Percentiles rank a stretch among this genome's conserved stretches.
Evolutionary conservation across 306 rosid genomes (phyloP).

Genomic region (Ceratonia siliqua): DNA sequence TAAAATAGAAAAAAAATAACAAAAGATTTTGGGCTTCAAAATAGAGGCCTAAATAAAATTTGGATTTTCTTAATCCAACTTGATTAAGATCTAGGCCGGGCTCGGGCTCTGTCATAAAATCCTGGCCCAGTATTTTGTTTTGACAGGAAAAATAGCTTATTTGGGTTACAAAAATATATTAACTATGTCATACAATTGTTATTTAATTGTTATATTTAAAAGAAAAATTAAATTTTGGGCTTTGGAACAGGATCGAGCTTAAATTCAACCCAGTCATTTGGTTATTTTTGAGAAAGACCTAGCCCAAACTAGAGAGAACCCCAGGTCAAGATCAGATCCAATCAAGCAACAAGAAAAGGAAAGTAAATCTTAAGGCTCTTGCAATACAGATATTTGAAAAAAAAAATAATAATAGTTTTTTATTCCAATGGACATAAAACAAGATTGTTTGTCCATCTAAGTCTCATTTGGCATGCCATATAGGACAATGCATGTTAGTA

Average conservation of each 20-base stretch:
- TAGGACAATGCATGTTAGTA: neutral
- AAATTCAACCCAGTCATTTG: neutral
- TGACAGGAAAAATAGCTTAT: neutral
- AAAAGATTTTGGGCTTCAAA: too few species aligned
- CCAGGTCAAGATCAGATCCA: neutral
- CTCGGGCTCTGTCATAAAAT: neutral
- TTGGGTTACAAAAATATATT: neutral
- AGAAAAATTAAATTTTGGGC: neutral
- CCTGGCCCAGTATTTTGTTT: neutral
- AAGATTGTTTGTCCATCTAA: neutral
- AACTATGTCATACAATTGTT: neutral
- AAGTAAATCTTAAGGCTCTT: too few species aligned
- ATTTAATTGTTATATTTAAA: too few species aligned
- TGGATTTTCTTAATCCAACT: neutral
- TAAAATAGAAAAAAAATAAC: too few species aligned
- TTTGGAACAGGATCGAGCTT: neutral
- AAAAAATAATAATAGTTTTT: too few species aligned
- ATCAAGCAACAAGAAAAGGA: neutral
- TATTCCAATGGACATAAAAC: neutral
- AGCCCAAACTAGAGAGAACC: neutral
- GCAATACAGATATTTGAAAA: neutral
- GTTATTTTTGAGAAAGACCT: neutral
- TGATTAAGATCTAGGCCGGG: neutral
- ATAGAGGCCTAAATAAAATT: too few species aligned
- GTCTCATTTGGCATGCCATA: neutral